A percentile compares a stretch with the other conserved stretches of the same genome.
phyloP scores from a whole-genome alignment of 2,329 filamentous ascomycete genomes.

The Cercospora canescens region DNA sequence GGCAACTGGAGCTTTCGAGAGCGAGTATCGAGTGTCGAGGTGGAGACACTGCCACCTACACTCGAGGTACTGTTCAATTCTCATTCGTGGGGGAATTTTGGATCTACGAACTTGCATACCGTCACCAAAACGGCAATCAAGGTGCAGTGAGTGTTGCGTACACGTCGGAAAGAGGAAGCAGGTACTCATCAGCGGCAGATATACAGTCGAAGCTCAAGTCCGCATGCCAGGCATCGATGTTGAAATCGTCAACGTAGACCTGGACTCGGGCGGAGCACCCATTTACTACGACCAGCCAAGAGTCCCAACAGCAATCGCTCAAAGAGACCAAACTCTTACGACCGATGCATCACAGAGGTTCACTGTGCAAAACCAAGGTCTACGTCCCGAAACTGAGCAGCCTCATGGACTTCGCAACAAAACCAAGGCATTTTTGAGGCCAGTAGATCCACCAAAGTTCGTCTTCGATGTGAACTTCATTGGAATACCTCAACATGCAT shows the following conservation, averaged over 20 bases:
- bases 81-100: not conserved
- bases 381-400: slow-evolving; percentile 4
- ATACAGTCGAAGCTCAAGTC: slow-evolving; percentile 6
- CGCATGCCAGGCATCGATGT: slow-evolving; percentile 21
- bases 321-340: not conserved
- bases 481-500: slow-evolving; percentile 14
- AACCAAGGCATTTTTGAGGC: slow-evolving; percentile 18
- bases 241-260: slow-evolving; percentile 6
- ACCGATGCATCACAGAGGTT: slow-evolving; percentile 9
- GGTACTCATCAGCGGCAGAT: not conserved
- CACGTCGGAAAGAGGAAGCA: no score
- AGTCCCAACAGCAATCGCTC: slow-evolving; percentile 12
- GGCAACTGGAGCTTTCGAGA: slow-evolving; percentile 14
- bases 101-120: slow-evolving; percentile 3
- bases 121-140: not conserved
- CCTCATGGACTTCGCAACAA: slow-evolving; percentile 18
- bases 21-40: not conserved
- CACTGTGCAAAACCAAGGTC: slow-evolving; percentile 12
- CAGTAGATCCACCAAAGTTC: slow-evolving; percentile 12
- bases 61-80: not conserved
- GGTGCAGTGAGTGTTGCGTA: not conserved
- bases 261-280: not conserved
- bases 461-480: slow-evolving; percentile 11
- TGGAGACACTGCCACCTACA: slow-evolving; percentile 14
- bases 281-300: slow-evolving; percentile 20